Evolutionary conservation across 768 basidiomycete species (phyloP), one percentile per base, ranked within the genome.

Genomic region (Mycena maculata): DNA sequence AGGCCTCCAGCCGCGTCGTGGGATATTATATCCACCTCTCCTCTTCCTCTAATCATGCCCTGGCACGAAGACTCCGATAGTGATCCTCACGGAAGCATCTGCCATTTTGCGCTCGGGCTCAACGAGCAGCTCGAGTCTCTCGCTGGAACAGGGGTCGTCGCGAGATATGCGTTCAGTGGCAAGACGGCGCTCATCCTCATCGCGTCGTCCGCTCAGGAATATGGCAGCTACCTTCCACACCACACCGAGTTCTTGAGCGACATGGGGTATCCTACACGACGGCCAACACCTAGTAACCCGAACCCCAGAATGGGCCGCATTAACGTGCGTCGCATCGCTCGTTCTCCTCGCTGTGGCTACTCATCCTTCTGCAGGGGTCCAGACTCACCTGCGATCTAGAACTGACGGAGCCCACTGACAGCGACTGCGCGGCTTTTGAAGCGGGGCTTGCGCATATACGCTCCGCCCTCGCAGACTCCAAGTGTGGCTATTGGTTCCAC

Each of bases 51-150:
- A 42, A 28, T 16, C 38, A 63, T 63, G 62, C 54, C 62, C 36
- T 63, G 53, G 53, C 13, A 30, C 47, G 3, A 30, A n/a, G 11
- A 30, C 33, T 47, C 54, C 12, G 53, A 49, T n/a, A 23, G 33
- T 6, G 6, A 15, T 11, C 36, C 62, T 22, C n/a, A 16, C n/a
- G 23, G 30, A 54, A 20, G 8, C 4, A 42, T 65, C 25, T 28
- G 22, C 23, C 63, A 65, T 16, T 65, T 65, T 28, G 38, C 23
- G 9, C 39, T 59, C 20, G 30, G 23, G 6, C 63, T 65, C 30
- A 65, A 65, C 16, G 39, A 52, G 8, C 20, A 18, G 23, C 63
- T 65, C 18, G 9, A 3, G 8, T 15, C 39, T 23, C 22, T 58
- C 54, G 13, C 33, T 25, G 20, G 15, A 30, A 4, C 22, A 4